Conservation (phyloP, 768 basidiomycete species). For the Boletus vinaceobasis region DNA sequence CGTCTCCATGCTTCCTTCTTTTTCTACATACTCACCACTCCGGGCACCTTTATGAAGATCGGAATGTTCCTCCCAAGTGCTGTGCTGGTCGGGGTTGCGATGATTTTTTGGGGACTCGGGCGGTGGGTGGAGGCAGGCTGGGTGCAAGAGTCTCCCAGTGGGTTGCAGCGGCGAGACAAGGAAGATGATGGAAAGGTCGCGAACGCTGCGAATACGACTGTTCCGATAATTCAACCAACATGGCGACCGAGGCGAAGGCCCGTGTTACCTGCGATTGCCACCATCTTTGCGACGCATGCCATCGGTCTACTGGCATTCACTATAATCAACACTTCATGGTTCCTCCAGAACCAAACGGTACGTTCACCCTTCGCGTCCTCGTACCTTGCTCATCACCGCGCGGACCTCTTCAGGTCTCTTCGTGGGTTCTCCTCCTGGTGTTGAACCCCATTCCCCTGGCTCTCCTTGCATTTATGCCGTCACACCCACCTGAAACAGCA, state of each 20-base stretch:
- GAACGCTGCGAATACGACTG: not conserved
- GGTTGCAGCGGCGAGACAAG: not conserved
- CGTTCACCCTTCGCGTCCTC: slow-evolving; percentile 6
- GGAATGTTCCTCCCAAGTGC: slow-evolving; percentile 88
- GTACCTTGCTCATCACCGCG: slow-evolving; percentile 15
- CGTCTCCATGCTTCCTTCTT: slow-evolving; percentile 97
- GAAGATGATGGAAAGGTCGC: slow-evolving; percentile 11
- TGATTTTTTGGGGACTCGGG: slow-evolving; percentile 81
- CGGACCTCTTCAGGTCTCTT: slow-evolving; percentile 27
- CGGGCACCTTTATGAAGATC: slow-evolving; percentile 78
- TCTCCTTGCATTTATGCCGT: slow-evolving; percentile 29
- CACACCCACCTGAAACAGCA: slow-evolving; percentile 28
- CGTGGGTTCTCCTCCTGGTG: slow-evolving; percentile 26
- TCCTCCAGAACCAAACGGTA: slow-evolving; percentile 43
- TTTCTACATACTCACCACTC: slow-evolving; percentile 69
- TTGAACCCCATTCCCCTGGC: slow-evolving; percentile 33
- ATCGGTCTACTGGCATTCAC: slow-evolving; percentile 53
- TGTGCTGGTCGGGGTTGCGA: slow-evolving; percentile 75
- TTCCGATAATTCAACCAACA: not conserved
- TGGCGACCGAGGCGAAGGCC: slow-evolving; percentile 43
- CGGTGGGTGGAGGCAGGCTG: slow-evolving; percentile 70
- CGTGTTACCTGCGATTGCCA: slow-evolving; percentile 48
- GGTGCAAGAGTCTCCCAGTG: slow-evolving; percentile 22
- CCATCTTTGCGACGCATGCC: slow-evolving; percentile 55
- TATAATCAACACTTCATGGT: slow-evolving; percentile 43